phyloP scores from a whole-genome alignment of 805 yeast species.

The Suhomyces pyralidae region DNA sequence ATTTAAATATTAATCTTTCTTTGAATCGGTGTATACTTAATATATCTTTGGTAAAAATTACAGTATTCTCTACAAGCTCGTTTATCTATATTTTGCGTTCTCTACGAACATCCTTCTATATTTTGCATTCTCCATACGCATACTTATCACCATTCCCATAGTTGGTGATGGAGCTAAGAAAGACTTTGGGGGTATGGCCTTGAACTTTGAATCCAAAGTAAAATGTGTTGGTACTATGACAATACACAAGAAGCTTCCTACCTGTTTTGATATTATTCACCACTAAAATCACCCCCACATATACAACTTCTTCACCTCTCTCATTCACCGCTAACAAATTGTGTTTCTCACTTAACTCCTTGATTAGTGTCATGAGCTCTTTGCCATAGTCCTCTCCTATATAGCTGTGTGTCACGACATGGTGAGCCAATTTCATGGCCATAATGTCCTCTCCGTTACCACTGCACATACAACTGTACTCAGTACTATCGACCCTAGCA shows the following conservation, averaged over 20 bases:
- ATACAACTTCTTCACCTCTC: slow-evolving; percentile 13
- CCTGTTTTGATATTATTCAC: slow-evolving; percentile 10
- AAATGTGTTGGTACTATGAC: slow-evolving; percentile 35
- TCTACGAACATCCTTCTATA: background rate
- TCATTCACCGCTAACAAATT: slow-evolving; percentile 12
- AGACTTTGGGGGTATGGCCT: slow-evolving; percentile 15
- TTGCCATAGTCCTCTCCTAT: slow-evolving; percentile 17
- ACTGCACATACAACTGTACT: slow-evolving; percentile 42
- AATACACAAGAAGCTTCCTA: slow-evolving; percentile 21
- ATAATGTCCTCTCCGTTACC: slow-evolving; percentile 60
- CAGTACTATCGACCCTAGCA: slow-evolving; percentile 13
- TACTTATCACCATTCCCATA: slow-evolving; percentile 16
- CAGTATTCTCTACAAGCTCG: background rate
- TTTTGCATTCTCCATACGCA: slow-evolving; percentile 26
- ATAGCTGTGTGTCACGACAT: slow-evolving; percentile 13
- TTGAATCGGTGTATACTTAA: slow-evolving; percentile 13
- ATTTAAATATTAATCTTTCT: slow-evolving; percentile 7
- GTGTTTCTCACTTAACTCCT: slow-evolving; percentile 7
- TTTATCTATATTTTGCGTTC: too few relatives aligned
- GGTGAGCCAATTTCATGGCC: slow-evolving; percentile 38
- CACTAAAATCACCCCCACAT: slow-evolving; percentile 32
- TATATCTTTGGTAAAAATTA: slow-evolving; percentile 6
- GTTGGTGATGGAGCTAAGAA: slow-evolving; percentile 17
- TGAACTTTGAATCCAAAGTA: slow-evolving; percentile 20
- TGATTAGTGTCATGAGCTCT: slow-evolving; percentile 16